These are phyloP conservation scores for Myriosclerotinia scirpicola DNA, from an alignment of 2,329 filamentous ascomycete species.

Conservation along the genomic window DNA sequence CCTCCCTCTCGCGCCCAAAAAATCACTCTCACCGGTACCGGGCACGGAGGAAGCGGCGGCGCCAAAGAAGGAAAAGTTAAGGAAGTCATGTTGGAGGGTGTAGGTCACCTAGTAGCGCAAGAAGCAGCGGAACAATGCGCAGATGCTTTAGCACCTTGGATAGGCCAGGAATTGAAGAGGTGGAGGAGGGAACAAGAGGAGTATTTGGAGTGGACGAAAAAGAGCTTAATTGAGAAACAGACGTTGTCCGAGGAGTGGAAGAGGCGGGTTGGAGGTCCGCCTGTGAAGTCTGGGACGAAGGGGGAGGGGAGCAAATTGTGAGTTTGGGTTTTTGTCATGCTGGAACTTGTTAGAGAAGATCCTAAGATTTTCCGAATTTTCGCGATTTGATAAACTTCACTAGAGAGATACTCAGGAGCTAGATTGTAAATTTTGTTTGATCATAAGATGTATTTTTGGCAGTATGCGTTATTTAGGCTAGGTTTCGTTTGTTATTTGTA, in stretches of 20 bases:
- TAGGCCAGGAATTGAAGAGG: constrained; percentile 54
- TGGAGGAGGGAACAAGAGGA: constrained; percentile 58
- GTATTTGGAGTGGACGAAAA: constrained; percentile 56
- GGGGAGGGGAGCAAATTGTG: constrained; percentile 16
- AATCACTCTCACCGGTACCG: constrained; percentile 62
- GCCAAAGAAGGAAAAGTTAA: constrained; percentile 64
- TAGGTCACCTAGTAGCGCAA: constrained; percentile 82
- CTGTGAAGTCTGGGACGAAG: not conserved
- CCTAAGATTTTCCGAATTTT: no score
- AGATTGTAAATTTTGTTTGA: no score
- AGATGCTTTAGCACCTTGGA: constrained; percentile 55
- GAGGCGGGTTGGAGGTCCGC: constrained; percentile 36
- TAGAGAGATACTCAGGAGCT: no score
- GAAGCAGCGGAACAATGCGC: constrained; percentile 71
- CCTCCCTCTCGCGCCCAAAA: constrained; percentile 56
- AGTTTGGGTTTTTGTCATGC: not conserved
- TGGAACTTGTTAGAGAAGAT: not conserved
- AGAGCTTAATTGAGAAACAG: constrained; percentile 54
- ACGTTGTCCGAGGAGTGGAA: constrained; percentile 57
- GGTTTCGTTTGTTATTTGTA: no score
- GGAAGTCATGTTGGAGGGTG: constrained; percentile 60
- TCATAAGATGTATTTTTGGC: no score
- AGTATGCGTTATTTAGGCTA: no score
- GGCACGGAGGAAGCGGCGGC: constrained; percentile 67
- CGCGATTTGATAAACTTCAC: no score